Evolutionary conservation across 2,329 filamentous ascomycete species (phyloP), one percentile per base, ranked within the genome.

Genomic region (Fusarium nisikadoi): DNA sequence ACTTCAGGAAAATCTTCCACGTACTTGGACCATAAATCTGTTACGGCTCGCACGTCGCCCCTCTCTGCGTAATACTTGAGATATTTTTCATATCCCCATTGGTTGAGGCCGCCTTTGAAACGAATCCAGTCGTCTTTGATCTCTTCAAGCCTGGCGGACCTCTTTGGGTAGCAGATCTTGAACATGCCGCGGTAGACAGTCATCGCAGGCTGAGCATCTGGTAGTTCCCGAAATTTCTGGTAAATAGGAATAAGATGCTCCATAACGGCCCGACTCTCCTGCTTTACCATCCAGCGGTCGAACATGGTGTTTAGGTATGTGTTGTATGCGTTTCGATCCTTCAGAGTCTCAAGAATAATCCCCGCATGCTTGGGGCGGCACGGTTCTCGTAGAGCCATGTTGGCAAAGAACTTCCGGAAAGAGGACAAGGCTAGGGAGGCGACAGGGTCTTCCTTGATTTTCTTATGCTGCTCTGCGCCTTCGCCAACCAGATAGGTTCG

Each of bases 61-160:
- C 79, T 78, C 12, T 76, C 67, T 19, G 87, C 85, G 68, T 88
- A 86, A 45, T 87, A 86, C 7, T 80, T 81, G 58, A 89, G 79
- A 65, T 83, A 87, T 71, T 82, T 86, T 63, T 84, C 83, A 65
- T 84, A 89, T 0, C 82, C 86, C 77, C 83, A 83, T 60, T 79
- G 76, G 45, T 84, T 82, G 38, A 88, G 79, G 4, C 73, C 78
- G 4, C 79, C 80, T 59, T 83, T 81, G 33, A 80, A 79, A 31
- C 68, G 78, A 59, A 84, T 79, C 84, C 86, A 89, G 71, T 90
- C 88, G 14, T 81, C 76, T 70, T 85, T 83, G 3, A 89, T 74
- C 49, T 83, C 77, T 57, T 87, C 83, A 54, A 89, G 78, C 19
- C 83, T 85, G 3, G 78, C 76, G 13, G 80, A 74, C 64, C 85